phyloP scores from a whole-genome alignment of 179 eudicot species.

The Gypsophila paniculata region DNA sequence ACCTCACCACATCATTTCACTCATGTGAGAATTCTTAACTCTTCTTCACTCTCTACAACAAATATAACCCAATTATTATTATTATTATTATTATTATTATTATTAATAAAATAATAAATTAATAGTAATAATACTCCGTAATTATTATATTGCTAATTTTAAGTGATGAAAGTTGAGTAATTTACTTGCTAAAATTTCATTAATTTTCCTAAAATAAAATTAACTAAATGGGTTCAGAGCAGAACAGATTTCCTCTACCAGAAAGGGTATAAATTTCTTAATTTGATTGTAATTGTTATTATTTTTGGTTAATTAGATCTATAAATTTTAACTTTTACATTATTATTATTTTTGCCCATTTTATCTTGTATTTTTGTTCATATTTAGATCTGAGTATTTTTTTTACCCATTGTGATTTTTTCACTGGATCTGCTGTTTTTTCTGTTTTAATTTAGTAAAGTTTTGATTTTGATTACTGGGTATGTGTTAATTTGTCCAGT shows the following conservation, averaged over 20 bases:
- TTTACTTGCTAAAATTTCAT: not conserved
- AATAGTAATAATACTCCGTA: no score
- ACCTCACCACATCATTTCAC: not conserved
- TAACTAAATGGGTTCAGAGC: conserved; percentile 56
- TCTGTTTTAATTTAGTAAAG: not conserved
- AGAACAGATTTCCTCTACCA: conserved; percentile 59
- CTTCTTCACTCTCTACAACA: not conserved
- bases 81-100: no score
- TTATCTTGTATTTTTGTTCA: no score
- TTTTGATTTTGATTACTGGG: conserved; percentile 16
- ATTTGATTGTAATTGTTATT: not conserved
- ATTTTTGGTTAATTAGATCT: conserved; percentile 4
- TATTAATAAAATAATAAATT: not conserved
- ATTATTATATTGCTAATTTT: not conserved
- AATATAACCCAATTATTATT: not conserved
- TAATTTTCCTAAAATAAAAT: not conserved
- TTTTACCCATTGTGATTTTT: not conserved
- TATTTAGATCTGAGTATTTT: not conserved
- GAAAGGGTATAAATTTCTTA: conserved; percentile 49
- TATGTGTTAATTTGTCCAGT: not conserved
- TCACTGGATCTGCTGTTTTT: conserved; percentile 1
- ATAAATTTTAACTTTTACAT: not conserved
- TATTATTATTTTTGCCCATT: conserved; percentile 1
- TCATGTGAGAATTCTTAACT: not conserved
- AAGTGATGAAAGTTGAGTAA: not conserved